Percentiles rank a stretch among this genome's conserved stretches.
These are phyloP conservation scores for Penicillium sp. DNA, from an alignment of 2,329 filamentous ascomycete genomes.

Conservation along the genomic window DNA sequence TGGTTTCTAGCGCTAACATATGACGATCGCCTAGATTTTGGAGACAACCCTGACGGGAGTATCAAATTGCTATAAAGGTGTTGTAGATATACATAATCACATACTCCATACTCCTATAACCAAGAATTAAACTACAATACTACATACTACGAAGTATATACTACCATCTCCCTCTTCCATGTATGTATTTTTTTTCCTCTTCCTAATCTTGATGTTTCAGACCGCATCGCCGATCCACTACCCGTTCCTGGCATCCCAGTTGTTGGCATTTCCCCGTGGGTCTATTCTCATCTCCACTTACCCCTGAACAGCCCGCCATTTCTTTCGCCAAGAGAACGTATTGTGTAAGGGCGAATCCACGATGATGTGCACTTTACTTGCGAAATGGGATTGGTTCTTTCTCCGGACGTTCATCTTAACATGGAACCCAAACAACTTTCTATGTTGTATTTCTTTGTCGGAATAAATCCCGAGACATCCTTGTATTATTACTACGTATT, in stretches of 20 bases:
- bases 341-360: conserved; percentile 8
- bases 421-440: not conserved
- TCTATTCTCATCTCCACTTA: conserved; percentile 21
- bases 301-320: conserved; percentile 27
- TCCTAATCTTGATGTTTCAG: conserved; percentile 3
- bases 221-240: conserved; percentile 20
- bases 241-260: conserved; percentile 25
- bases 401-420: conserved; percentile 13
- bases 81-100: not conserved
- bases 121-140: not conserved
- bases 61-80: not conserved
- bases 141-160: not conserved
- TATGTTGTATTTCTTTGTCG: not conserved
- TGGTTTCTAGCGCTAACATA: conserved; percentile 2
- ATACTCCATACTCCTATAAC: not conserved
- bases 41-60: not conserved
- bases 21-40: conserved; percentile 3
- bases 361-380: conserved; percentile 14
- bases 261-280: conserved; percentile 4
- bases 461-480: conserved; percentile 7
- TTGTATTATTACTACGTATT: conserved; percentile 6
- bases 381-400: conserved; percentile 12
- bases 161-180: not conserved
- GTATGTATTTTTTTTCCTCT: not conserved
- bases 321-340: conserved; percentile 17